Evolutionary conservation across 306 rosid species (phyloP).

Genomic region (Alnus rubra): DNA sequence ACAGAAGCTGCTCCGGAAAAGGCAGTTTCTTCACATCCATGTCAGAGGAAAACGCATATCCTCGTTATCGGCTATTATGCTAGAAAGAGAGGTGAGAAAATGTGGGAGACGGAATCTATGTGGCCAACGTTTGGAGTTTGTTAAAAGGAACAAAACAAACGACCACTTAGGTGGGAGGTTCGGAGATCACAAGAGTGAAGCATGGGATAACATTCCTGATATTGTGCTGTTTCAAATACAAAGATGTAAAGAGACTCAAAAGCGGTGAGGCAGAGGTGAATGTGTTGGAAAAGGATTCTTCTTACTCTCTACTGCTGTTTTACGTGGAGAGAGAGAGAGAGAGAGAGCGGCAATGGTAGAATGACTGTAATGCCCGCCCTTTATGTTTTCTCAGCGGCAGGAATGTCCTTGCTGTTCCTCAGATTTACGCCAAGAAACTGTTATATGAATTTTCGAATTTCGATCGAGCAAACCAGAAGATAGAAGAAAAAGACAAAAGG

Average conservation of each 20-base stretch:
- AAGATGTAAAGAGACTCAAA: neutral
- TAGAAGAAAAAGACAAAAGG: too few species aligned
- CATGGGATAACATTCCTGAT: neutral
- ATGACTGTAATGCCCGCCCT: neutral
- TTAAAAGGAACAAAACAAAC: neutral
- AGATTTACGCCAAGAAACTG: neutral
- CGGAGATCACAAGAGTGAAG: neutral
- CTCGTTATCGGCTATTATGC: neutral
- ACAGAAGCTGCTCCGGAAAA: slow-evolving; percentile 47
- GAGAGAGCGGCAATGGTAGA: neutral
- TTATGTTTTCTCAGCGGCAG: too few species aligned
- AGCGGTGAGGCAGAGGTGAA: neutral
- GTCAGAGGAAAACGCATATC: slow-evolving; percentile 21
- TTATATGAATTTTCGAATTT: neutral
- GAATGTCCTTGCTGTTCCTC: neutral
- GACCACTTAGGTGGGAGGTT: neutral
- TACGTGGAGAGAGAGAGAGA: neutral
- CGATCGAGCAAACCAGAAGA: neutral
- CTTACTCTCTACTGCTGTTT: neutral
- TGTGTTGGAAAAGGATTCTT: neutral
- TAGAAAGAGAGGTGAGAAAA: neutral
- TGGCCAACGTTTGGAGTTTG: neutral
- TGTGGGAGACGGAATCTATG: neutral
- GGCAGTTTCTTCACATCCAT: slow-evolving; percentile 61
- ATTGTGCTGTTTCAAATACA: neutral